Evolutionary conservation across 148 eudicot genomes (phyloP).

Genomic region (Rhododendron simsii): DNA sequence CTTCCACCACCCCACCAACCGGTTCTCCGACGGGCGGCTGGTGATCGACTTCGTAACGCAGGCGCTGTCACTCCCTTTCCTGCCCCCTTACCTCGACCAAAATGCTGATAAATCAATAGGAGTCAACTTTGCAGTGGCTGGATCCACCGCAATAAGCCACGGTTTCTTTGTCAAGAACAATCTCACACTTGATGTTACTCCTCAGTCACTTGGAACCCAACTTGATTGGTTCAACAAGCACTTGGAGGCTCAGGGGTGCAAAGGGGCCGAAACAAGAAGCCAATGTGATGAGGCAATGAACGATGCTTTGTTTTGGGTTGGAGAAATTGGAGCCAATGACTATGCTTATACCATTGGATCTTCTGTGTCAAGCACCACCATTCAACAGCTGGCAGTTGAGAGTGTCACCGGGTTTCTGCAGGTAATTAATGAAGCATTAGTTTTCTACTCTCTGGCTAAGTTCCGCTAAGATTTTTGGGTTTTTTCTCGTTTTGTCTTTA

Average conservation of each 20-base stretch:
- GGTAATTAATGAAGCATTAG: slow-evolving; percentile 32
- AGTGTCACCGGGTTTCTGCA: slow-evolving; percentile 48
- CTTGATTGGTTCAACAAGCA: slow-evolving; percentile 36
- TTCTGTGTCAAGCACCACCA: slow-evolving; percentile 19
- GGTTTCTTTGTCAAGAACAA: slow-evolving; percentile 58
- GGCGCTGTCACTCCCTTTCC: slow-evolving; percentile 49
- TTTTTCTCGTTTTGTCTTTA: too few species aligned
- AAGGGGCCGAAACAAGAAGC: not conserved
- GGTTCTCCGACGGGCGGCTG: slow-evolving; percentile 91
- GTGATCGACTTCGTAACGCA: slow-evolving; percentile 73
- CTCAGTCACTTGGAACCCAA: slow-evolving; percentile 34
- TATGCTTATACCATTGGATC: slow-evolving; percentile 34
- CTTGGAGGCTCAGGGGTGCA: slow-evolving; percentile 17
- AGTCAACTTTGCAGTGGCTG: slow-evolving; percentile 73
- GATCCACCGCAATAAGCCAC: slow-evolving; percentile 63
- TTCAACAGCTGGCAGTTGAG: slow-evolving; percentile 31
- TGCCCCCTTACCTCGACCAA: slow-evolving; percentile 49
- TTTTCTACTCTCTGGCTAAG: not conserved
- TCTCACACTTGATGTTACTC: slow-evolving; percentile 21
- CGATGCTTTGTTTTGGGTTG: slow-evolving; percentile 52
- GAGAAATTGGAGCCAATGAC: slow-evolving; percentile 56
- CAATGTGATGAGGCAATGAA: slow-evolving; percentile 22
- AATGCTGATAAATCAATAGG: slow-evolving; percentile 30
- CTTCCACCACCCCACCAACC: slow-evolving; percentile 93
- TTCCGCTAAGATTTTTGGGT: too few species aligned